Evolutionary conservation across 2,329 filamentous ascomycete genomes (phyloP).

Genomic region (Pyrenochaeta sp.): DNA sequence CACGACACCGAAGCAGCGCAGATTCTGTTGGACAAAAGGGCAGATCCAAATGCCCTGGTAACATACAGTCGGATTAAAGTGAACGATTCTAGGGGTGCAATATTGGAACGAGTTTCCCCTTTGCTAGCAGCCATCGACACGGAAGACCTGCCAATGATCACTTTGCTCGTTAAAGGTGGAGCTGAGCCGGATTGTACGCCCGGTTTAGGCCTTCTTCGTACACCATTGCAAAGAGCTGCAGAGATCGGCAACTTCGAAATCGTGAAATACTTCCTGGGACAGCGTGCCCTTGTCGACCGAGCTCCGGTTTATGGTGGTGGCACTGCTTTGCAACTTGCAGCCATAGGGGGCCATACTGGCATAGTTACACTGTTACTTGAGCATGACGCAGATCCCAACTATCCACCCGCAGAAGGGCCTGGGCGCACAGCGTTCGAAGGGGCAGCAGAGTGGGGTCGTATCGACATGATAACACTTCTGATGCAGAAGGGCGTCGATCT

Average conservation of each 20-base stretch:
- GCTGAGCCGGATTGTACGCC: slow-evolving; percentile 3
- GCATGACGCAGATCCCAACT: slow-evolving; percentile 1
- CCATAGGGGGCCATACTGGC: slow-evolving; percentile 2
- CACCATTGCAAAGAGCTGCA: slow-evolving; percentile 18
- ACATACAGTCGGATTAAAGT: neutral
- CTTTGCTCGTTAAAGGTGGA: slow-evolving; percentile 5
- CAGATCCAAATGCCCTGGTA: slow-evolving; percentile 5
- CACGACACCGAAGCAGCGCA: neutral
- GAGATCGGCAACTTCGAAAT: slow-evolving; percentile 18
- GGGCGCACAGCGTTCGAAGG: slow-evolving; percentile 13
- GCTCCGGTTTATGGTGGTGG: neutral
- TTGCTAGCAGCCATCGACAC: slow-evolving; percentile 11
- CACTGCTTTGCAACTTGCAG: slow-evolving; percentile 13
- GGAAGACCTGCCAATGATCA: neutral
- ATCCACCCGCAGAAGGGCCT: neutral
- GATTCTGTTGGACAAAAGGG: slow-evolving; percentile 4
- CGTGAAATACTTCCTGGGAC: slow-evolving; percentile 8
- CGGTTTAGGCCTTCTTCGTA: slow-evolving; percentile 4
- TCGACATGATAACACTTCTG: slow-evolving; percentile 9
- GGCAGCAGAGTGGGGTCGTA: slow-evolving; percentile 10
- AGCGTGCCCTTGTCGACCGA: slow-evolving; percentile 3
- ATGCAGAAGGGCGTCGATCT: neutral
- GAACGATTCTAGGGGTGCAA: too few relatives aligned
- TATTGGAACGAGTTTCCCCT: slow-evolving; percentile 2
- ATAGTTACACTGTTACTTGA: slow-evolving; percentile 4